Percentiles rank a stretch among this genome's conserved stretches.
Conservation (phyloP, 495 filamentous ascomycete species). For the Amphirosellinia nigrospora region DNA sequence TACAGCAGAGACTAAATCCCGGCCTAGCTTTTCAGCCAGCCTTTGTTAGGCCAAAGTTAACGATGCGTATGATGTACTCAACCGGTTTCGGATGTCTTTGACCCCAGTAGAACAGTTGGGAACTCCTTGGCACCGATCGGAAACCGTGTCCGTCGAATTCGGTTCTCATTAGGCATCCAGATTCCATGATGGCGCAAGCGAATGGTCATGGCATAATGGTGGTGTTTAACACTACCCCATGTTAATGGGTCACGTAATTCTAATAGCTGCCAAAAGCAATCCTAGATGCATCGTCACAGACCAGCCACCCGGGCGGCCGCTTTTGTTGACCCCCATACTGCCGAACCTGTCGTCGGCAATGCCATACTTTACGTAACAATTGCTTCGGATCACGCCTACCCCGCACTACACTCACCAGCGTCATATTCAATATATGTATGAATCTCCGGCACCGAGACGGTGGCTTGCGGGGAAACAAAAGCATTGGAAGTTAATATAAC, state of each 20-base stretch:
- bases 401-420: slow-evolving; percentile 4
- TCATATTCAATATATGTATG: not conserved
- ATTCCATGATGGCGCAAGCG: too few relatives aligned
- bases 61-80: not conserved
- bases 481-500: too few relatives aligned
- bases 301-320: not conserved
- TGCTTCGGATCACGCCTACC: not conserved
- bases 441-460: not conserved
- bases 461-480: not conserved
- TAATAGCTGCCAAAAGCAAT: not conserved
- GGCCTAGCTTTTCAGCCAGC: not conserved
- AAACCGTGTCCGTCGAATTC: too few relatives aligned
- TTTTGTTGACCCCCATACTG: not conserved
- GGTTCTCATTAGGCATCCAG: too few relatives aligned
- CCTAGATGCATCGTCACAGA: not conserved
- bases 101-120: not conserved
- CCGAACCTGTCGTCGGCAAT: not conserved
- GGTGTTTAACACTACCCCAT: too few relatives aligned
- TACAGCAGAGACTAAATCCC: not conserved
- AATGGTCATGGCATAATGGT: too few relatives aligned
- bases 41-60: not conserved
- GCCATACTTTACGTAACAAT: not conserved
- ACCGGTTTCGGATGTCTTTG: not conserved
- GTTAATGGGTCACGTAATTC: too few relatives aligned
- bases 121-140: too few relatives aligned